Conservation (phyloP, 2,329 filamentous ascomycete species). For the Stemphylium vesicarium region DNA sequence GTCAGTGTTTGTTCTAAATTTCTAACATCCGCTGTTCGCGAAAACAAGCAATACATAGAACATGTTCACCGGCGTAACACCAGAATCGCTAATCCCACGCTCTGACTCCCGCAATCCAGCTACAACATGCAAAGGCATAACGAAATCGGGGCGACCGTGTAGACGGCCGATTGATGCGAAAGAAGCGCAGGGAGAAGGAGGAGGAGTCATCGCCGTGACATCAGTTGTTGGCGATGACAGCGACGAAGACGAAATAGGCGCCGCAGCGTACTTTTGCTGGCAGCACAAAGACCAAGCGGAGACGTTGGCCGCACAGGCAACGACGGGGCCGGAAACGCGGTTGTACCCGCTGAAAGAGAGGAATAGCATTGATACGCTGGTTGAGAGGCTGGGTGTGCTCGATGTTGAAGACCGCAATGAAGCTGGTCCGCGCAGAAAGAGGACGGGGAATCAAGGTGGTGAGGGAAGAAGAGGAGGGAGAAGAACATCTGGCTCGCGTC, state of each 20-base stretch:
- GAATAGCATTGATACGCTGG: conserved; percentile 85
- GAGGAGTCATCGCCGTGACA: conserved; percentile 49
- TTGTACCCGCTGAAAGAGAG: conserved; percentile 67
- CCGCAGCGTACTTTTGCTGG: conserved; percentile 80
- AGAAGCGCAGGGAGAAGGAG: conserved; percentile 38
- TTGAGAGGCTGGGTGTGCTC: conserved; percentile 78
- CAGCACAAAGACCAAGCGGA: conserved; percentile 90
- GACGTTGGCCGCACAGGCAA: conserved; percentile 34
- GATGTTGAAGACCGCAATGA: conserved; percentile 60
- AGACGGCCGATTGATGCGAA: conserved; percentile 69
- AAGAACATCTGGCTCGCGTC: conserved; percentile 21
- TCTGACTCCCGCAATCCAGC: conserved; percentile 84
- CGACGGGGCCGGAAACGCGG: conserved; percentile 43
- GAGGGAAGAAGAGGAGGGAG: conserved; percentile 23
- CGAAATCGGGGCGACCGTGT: conserved; percentile 80
- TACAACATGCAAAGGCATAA: conserved; percentile 88
- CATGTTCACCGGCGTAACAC: conserved; percentile 61
- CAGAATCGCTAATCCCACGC: conserved; percentile 78
- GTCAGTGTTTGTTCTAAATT: not conserved
- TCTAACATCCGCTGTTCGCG: no score
- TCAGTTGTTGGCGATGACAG: conserved; percentile 45
- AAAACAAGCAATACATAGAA: no score
- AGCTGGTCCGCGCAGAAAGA: conserved; percentile 45
- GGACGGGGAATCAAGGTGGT: conserved; percentile 26
- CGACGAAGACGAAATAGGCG: conserved; percentile 63